These are phyloP conservation scores for Pichia ethanolica DNA, from an alignment of 805 yeast genomes.

Conservation along the genomic window DNA sequence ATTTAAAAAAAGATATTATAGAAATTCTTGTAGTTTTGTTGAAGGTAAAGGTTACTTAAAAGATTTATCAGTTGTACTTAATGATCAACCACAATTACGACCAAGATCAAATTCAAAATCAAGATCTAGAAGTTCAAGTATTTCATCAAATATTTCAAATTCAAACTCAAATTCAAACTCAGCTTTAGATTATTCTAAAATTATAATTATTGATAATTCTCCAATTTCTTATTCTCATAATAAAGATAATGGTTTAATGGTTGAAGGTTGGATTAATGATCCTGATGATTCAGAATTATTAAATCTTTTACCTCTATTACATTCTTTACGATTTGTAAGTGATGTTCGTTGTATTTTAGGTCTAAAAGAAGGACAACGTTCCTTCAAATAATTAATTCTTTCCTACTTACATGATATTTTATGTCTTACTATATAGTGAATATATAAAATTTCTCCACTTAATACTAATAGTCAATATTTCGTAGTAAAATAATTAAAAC, in stretches of 20 bases:
- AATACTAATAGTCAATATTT: too few species aligned
- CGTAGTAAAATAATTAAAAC: too few species aligned
- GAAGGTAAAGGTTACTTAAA: slow-evolving; percentile 83
- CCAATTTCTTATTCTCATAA: slow-evolving; percentile 83
- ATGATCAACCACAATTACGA: not conserved
- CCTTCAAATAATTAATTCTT: slow-evolving; percentile 27
- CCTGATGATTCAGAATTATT: slow-evolving; percentile 83
- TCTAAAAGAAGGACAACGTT: slow-evolving; percentile 63
- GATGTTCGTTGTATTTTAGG: slow-evolving; percentile 79
- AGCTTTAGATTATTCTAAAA: slow-evolving; percentile 59
- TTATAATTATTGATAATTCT: slow-evolving; percentile 84
- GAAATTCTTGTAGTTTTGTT: slow-evolving; percentile 70
- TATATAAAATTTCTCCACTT: too few species aligned
- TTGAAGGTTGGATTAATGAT: slow-evolving; percentile 97
- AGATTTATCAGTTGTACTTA: slow-evolving; percentile 39
- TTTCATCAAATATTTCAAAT: slow-evolving; percentile 8
- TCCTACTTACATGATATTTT: too few species aligned
- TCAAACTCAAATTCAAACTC: slow-evolving; percentile 14
- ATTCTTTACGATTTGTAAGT: slow-evolving; percentile 67
- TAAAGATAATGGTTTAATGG: slow-evolving; percentile 81
- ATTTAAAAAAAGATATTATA: slow-evolving; percentile 56
- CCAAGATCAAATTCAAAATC: not conserved
- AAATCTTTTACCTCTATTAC: slow-evolving; percentile 71
- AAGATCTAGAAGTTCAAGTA: slow-evolving; percentile 8
- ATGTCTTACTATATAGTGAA: too few species aligned